These are phyloP conservation scores for Metschnikowia baotianmanensis DNA, from an alignment of 805 yeast species.

Conservation along the genomic window DNA sequence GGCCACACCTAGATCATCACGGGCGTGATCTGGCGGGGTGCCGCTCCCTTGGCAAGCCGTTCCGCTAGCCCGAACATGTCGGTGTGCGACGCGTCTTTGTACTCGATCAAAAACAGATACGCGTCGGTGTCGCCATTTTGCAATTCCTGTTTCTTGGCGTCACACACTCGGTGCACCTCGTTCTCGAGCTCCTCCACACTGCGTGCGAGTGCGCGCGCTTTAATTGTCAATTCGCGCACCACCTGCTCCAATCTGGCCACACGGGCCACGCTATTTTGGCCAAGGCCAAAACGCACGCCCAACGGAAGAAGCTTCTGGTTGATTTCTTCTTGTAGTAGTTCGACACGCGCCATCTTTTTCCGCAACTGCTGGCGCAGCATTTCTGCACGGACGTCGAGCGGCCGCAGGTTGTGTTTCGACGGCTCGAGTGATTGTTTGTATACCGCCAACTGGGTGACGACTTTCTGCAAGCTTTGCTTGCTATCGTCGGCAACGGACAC, in stretches of 20 bases:
- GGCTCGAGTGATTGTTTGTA: conserved; percentile 15
- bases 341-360: conserved; percentile 25
- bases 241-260: conserved; percentile 29
- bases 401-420: conserved; percentile 20
- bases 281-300: conserved; percentile 25
- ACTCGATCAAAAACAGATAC: neutral
- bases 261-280: conserved; percentile 22
- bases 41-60: neutral
- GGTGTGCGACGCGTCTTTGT: neutral
- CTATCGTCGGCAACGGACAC: conserved; percentile 18
- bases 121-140: neutral
- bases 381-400: conserved; percentile 32
- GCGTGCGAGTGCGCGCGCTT: conserved; percentile 10
- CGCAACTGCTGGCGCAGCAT: conserved; percentile 26
- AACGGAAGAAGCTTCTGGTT: conserved; percentile 31
- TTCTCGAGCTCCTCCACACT: conserved; percentile 9
- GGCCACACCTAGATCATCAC: neutral
- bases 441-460: conserved; percentile 27
- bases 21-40: conserved; percentile 6
- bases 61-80: conserved; percentile 4
- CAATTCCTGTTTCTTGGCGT: neutral
- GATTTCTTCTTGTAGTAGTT: conserved; percentile 24
- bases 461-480: conserved; percentile 24
- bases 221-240: conserved; percentile 27
- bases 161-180: conserved; percentile 6